A percentile compares a stretch with the other conserved stretches of the same genome.
phyloP scores from a whole-genome alignment of 495 filamentous ascomycete genomes.

The Lophiostoma macrostomum region DNA sequence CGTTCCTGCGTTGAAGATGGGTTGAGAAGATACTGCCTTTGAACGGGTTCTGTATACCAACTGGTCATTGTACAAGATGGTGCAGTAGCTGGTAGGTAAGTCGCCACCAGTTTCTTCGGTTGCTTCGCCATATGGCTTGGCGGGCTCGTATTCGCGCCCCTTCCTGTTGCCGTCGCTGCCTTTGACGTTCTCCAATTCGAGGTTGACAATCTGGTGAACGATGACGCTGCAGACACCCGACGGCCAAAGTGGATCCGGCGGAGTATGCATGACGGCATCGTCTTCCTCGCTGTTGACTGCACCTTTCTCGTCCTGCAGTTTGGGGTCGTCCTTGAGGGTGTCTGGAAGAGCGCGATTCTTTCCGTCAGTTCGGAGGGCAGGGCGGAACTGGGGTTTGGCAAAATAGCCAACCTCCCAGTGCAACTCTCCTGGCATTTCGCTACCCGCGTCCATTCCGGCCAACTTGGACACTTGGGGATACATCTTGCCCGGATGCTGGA shows the following conservation, averaged over 20 bases:
- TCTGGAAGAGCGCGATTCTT: slow-evolving; percentile 73
- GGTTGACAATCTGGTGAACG: slow-evolving; percentile 91
- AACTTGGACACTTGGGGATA: slow-evolving; percentile 87
- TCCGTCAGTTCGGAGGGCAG: slow-evolving; percentile 79
- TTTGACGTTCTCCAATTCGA: slow-evolving; percentile 79
- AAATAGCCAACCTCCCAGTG: slow-evolving; percentile 97
- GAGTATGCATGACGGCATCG: slow-evolving; percentile 82
- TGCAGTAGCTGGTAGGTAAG: slow-evolving; percentile 87
- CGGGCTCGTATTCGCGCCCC: slow-evolving; percentile 85
- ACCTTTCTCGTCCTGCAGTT: slow-evolving; percentile 87
- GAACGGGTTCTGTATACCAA: slow-evolving; percentile 87
- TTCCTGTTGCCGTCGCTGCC: slow-evolving; percentile 67
- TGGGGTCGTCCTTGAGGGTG: slow-evolving; percentile 65
- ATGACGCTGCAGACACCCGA: slow-evolving; percentile 79
- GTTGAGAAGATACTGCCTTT: slow-evolving; percentile 88
- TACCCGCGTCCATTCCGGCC: slow-evolving; percentile 73
- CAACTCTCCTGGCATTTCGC: slow-evolving; percentile 85
- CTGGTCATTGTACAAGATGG: slow-evolving; percentile 84
- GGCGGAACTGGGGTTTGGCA: slow-evolving; percentile 78
- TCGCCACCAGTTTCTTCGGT: slow-evolving; percentile 75
- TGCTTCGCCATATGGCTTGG: slow-evolving; percentile 77
- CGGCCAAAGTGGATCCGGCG: slow-evolving; percentile 91
- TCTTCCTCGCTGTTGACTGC: slow-evolving; percentile 69
- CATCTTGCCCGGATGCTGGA: slow-evolving; percentile 89
- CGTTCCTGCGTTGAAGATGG: slow-evolving; percentile 94